Evolutionary conservation across 2,329 filamentous ascomycete species (phyloP).

Genomic region (Cladobotryum protrusum): DNA sequence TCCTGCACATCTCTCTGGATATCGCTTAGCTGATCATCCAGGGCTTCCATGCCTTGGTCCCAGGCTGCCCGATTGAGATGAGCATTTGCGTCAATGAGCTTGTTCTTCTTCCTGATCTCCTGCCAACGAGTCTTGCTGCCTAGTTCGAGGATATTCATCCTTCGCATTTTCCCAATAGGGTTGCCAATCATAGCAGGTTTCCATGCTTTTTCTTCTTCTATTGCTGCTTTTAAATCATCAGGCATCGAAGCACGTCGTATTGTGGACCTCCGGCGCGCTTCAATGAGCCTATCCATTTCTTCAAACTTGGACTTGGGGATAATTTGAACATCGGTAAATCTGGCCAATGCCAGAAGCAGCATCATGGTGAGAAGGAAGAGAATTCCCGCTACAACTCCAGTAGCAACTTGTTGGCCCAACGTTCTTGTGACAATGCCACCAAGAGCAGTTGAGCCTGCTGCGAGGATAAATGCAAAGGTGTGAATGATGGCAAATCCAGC

Average conservation of each 20-base stretch:
- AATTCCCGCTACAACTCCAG: constrained; percentile 62
- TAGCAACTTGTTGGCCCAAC: constrained; percentile 61
- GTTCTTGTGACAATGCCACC: constrained; percentile 61
- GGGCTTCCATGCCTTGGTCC: constrained; percentile 30
- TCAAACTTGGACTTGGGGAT: constrained; percentile 55
- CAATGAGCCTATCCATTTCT: constrained; percentile 48
- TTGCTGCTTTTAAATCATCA: constrained; percentile 31
- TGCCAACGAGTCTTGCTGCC: constrained; percentile 64
- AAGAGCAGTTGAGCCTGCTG: constrained; percentile 60
- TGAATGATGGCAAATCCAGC: constrained; percentile 68
- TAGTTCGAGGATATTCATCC: constrained; percentile 66
- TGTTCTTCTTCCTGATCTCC: constrained; percentile 60
- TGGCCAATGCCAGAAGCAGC: constrained; percentile 54
- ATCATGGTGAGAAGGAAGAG: constrained; percentile 59
- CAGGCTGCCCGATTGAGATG: constrained; percentile 32
- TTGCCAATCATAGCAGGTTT: constrained; percentile 65
- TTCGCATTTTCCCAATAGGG: constrained; percentile 59
- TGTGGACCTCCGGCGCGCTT: constrained; percentile 43
- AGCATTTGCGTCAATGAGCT: constrained; percentile 42
- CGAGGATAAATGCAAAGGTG: constrained; percentile 61
- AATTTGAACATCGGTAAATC: constrained; percentile 61
- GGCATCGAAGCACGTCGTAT: constrained; percentile 39
- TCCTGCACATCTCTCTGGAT: constrained; percentile 28
- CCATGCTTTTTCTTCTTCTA: constrained; percentile 55
- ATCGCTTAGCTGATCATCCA: constrained; percentile 32